Conservation (phyloP, 83 land plant genomes). For the Larix sibirica region DNA sequence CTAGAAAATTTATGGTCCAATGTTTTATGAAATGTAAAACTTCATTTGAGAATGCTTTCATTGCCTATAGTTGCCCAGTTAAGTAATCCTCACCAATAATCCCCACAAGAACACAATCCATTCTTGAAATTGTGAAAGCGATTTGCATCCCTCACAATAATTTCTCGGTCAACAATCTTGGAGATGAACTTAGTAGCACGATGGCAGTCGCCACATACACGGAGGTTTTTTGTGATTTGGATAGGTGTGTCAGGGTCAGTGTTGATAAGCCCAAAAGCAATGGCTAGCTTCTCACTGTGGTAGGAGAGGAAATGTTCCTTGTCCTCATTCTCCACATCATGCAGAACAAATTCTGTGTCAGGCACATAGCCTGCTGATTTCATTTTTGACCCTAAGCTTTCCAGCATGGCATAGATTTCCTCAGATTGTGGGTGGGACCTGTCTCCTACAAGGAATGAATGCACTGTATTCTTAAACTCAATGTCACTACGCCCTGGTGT, state of each 20-base stretch:
- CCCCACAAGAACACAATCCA: conserved; percentile 11
- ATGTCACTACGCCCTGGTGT: conserved; percentile 4
- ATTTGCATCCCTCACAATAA: conserved; percentile 5
- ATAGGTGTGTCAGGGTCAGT: conserved; percentile 7
- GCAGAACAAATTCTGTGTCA: conserved; percentile 10
- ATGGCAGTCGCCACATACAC: conserved; percentile 9
- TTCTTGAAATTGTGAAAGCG: conserved; percentile 13
- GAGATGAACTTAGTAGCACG: conserved; percentile 3
- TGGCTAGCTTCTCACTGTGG: conserved; percentile 14
- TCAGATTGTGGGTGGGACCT: conserved; percentile 11
- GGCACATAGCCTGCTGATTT: not conserved
- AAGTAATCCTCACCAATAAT: conserved; percentile 1
- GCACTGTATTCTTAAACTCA: conserved; percentile 4
- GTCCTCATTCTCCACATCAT: conserved; percentile 10
- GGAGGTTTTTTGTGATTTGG: conserved; percentile 8
- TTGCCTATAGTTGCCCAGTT: not conserved
- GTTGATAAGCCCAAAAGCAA: conserved; percentile 14
- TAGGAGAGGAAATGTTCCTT: conserved; percentile 3
- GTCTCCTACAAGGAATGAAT: conserved; percentile 11
- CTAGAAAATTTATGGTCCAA: not conserved
- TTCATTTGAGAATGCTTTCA: not conserved
- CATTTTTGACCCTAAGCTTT: not conserved
- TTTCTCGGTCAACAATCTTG: conserved; percentile 1
- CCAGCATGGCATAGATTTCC: conserved; percentile 5
- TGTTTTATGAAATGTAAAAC: not conserved